Evolutionary conservation across 2,329 filamentous ascomycete species (phyloP), one percentile per base, ranked within the genome.

Genomic region (Bipolaris cookei): DNA sequence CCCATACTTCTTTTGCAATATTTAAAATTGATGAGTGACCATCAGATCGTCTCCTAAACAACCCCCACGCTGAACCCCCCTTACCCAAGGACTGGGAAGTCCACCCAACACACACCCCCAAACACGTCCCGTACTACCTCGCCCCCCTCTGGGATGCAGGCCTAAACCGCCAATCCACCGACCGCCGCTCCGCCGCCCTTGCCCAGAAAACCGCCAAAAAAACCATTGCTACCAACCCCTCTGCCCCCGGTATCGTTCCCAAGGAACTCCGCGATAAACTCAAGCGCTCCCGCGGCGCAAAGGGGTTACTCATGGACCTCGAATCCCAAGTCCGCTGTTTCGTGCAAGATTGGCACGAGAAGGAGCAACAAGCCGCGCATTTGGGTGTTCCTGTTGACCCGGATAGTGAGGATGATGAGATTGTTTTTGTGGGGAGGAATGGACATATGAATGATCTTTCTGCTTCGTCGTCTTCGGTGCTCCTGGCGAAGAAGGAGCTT

Each of bases 31-130:
- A 61, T 49, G 8, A 30, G 18, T 50, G 14, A 34, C 42, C 28
- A 38, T 38, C 56, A 96, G 94, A 97, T 78, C 92, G 87, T 64
- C 86, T 98, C 61, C 80, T 97, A 54, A 86, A 88, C 76, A 95
- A 98, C 59, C 95, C 95, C 16, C 89, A 95, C 77, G 91, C 84
- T 16, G 86, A 94, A 65, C 91, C 93, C 0, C 95, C 95, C 0
- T 83, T 90, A 42, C 88, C 92, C 0, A 83, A 82, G 56, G 95
- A 99, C 78, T 97, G 90, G 89, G 85, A 90, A 67, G 85, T 94
- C 45, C 87, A 85, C 41, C 91, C 94, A 2, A 95, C 93, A 13
- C 86, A 97, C 76, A 88, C 88, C 4, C 84, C 91, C 48, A 88
- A 89, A 68, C 78, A 84, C 57, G 87, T 97, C 14, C 95, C 93